Base-by-base conservation (phyloP, 2,329 filamentous ascomycete genomes). In the Sporothrix brunneoviolacea region DNA sequence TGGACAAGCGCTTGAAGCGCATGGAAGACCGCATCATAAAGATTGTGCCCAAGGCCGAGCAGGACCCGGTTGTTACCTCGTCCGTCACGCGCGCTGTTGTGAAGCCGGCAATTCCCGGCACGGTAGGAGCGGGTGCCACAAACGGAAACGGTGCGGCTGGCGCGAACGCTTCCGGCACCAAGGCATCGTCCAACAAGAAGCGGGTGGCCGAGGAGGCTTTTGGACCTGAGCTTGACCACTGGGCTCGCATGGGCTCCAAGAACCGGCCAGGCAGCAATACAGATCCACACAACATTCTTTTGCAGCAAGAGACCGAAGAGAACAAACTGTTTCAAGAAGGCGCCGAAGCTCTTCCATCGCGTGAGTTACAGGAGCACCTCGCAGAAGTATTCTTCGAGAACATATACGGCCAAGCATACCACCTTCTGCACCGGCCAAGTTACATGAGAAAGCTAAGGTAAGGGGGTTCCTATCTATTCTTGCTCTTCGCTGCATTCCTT, bases 21-120 rank as follows among this genome's bases (percentile, higher is more conserved):
- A 97, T 97, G 93, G 93, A 98, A 68, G 91, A 97, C 62, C 84
- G 91, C 51, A 93, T 97, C 55, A 94, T 97, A 70, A 95, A 95
- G 66, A 85, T 91, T 52, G 86, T 97, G 24, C 91, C 93, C 0
- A 95, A 91, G 63, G 80, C 88, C 37, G 90, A 94, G 56, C 78
- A 88, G 55, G 83, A 86, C 37, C 73, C 80, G 9, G 64, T 84
- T 52, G 72, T 77, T 8, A 74, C 77, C 8, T 36, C 55, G 4
- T 39, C 45, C 6, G 84, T 95, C 33, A 84, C 84, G 5, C 78
- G 93, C 52, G 91, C 91, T 10, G 77, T 88, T 7, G 88, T 97
- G 30, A 95, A 91, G 62, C 91, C 91, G 13, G 78, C 85, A 13
- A 73, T 83, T 68, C 69, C 84, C 62, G 63, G 83, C 58, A 64